Percentiles rank a stretch among this genome's conserved stretches.
These are phyloP conservation scores for Fusarium siculi DNA, from an alignment of 2,329 filamentous ascomycete genomes.

Conservation along the genomic window DNA sequence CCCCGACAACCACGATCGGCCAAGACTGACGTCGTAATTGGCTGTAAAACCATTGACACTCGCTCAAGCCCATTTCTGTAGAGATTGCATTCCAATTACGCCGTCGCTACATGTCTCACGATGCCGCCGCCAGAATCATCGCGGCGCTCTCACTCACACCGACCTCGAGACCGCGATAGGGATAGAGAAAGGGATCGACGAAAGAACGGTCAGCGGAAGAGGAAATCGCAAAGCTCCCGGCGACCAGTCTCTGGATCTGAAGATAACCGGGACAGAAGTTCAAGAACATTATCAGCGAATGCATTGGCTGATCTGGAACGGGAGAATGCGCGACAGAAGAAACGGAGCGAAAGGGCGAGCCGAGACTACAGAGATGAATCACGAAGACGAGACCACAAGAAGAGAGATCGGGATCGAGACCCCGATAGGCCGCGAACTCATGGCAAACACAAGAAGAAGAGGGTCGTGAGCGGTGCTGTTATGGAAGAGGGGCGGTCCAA, in stretches of 20 bases:
- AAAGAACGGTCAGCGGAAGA: constrained; percentile 52
- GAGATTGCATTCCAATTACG: constrained; percentile 43
- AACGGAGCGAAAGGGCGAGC: constrained; percentile 30
- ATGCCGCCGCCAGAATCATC: constrained; percentile 53
- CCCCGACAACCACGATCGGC: background rate
- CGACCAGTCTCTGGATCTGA: constrained; percentile 50
- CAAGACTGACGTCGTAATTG: constrained; percentile 16
- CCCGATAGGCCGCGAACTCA: constrained; percentile 48
- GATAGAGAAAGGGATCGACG: constrained; percentile 34
- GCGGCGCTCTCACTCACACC: constrained; percentile 45
- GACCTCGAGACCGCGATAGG: constrained; percentile 37
- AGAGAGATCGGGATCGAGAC: constrained; percentile 37
- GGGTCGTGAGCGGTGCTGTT: constrained; percentile 76
- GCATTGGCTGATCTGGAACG: constrained; percentile 75
- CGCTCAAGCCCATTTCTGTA: constrained; percentile 14
- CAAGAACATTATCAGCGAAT: constrained; percentile 57
- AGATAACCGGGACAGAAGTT: constrained; percentile 45
- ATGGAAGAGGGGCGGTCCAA: constrained; percentile 72
- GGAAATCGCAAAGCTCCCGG: constrained; percentile 46
- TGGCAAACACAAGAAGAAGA: constrained; percentile 60
- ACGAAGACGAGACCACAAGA: constrained; percentile 45
- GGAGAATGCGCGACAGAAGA: constrained; percentile 64
- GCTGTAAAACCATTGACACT: constrained; percentile 14
- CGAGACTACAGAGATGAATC: constrained; percentile 41
- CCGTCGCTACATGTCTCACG: constrained; percentile 21